Evolutionary conservation across 495 filamentous ascomycete genomes (phyloP), one percentile per base, ranked within the genome.

Genomic region (Pyronema omphalodes): DNA sequence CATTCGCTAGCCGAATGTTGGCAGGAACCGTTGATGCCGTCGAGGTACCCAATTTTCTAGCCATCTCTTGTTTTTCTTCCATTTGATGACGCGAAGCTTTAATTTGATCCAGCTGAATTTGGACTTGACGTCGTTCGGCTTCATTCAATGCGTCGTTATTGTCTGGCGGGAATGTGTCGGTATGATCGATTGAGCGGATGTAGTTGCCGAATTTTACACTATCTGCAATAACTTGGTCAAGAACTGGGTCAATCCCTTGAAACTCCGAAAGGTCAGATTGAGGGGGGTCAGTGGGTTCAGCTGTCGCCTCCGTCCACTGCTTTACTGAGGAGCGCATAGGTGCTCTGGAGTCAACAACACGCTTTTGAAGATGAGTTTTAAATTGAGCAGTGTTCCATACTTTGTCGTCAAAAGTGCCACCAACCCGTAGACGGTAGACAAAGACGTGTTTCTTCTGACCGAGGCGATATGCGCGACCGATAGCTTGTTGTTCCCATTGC

Each of bases 391-490:
- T 76, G 61, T 86, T 84, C 53, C 83, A 76, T 15, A 88, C 68
- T 0, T 71, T 70, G 23, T 81, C 75, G 62, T 94, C 86, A 61
- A 80, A 86, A 0, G 88, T 93, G 1, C 88, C 88, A 4, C 78
- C 85, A 11, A 77, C 70, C 18, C 82, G 68, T 51, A 96, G 77
- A n/a, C 83, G 82, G 63, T 96, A 96, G 3, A 95, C 86, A 66
- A 73, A 93, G 1, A 94, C 88, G 0, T 74, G 72, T 58, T 93
- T 94, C 14, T 66, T 67, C 61, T 96, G 89, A 0, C 89, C 88
- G 17, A 96, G 72, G 2, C 89, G 84, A 64, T 93, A 93, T 0
- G 83, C 82, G 58, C 89, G 75, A 7, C 86, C 88, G 52, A 96
- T 76, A 6, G 89, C 89, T 65, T 96, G 89, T 54, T 88, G 79